Evolutionary conservation across 2,329 filamentous ascomycete genomes (phyloP).

Genomic region (Penicillium thymicola): DNA sequence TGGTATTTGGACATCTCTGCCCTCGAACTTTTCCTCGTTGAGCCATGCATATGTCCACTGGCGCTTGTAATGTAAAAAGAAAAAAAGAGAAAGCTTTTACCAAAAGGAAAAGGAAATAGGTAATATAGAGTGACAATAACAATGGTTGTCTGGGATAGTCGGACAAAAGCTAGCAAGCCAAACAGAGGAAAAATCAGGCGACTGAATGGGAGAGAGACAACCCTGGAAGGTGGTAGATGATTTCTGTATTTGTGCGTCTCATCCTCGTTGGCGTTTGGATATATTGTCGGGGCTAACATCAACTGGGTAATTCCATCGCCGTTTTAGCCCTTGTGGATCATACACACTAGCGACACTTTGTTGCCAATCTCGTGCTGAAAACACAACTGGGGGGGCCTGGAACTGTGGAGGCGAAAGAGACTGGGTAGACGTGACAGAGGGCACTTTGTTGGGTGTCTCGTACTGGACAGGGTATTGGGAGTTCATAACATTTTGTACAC

Average conservation of each 20-base stretch:
- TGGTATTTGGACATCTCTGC: background rate
- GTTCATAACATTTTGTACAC: slow-evolving; percentile 26
- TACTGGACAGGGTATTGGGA: slow-evolving; percentile 38
- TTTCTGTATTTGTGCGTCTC: background rate
- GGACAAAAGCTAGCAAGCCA: background rate
- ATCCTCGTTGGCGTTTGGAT: slow-evolving; percentile 35
- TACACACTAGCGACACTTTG: slow-evolving; percentile 49
- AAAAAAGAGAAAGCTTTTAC: background rate
- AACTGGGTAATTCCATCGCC: slow-evolving; percentile 43
- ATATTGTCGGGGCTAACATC: slow-evolving; percentile 31
- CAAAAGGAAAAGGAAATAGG: background rate
- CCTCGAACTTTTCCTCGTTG: background rate
- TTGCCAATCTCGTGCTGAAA: slow-evolving; percentile 48
- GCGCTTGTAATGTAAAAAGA: background rate
- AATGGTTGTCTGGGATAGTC: background rate
- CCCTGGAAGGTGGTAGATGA: background rate
- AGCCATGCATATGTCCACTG: background rate
- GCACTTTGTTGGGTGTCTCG: slow-evolving; percentile 29
- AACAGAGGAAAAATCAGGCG: background rate
- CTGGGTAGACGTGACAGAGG: slow-evolving; percentile 30
- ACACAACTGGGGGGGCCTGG: slow-evolving; percentile 35
- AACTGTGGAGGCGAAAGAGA: slow-evolving; percentile 34
- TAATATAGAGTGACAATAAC: background rate
- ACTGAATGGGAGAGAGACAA: background rate
- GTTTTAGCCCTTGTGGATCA: slow-evolving; percentile 45